Evolutionary conservation across 1,284 basidiomycete species (phyloP).

Genomic region (Ustilago cynodontis): DNA sequence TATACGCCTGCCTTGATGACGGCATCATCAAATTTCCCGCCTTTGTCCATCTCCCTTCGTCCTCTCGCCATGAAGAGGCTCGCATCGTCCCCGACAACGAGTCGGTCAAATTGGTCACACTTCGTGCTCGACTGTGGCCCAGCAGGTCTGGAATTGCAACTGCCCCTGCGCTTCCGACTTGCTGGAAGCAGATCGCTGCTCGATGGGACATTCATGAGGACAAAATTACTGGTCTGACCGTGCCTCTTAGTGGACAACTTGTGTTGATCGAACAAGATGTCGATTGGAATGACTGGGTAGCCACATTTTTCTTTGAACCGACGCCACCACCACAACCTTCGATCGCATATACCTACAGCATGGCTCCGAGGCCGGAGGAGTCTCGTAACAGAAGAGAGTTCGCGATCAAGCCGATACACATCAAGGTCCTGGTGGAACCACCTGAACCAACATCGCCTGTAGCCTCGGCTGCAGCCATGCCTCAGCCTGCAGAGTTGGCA

Average conservation of each 20-base stretch:
- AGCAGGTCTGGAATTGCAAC: not conserved
- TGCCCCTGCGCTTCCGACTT: not conserved
- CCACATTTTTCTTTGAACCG: constrained; percentile 9
- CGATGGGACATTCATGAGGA: constrained; percentile 13
- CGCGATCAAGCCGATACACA: constrained; percentile 5
- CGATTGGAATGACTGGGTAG: constrained; percentile 28
- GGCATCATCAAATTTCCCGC: constrained; percentile 19
- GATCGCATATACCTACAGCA: not conserved
- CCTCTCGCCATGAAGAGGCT: constrained; percentile 9
- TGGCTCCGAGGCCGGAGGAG: not conserved
- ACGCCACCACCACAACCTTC: not conserved
- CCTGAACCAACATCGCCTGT: not conserved
- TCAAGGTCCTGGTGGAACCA: constrained; percentile 16
- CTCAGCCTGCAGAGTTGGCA: not conserved
- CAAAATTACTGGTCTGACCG: constrained; percentile 14
- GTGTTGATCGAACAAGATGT: constrained; percentile 19
- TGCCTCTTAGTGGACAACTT: not conserved
- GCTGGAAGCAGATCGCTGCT: constrained; percentile 12
- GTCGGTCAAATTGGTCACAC: constrained; percentile 13
- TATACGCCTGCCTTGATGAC: not conserved
- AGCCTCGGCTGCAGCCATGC: not conserved
- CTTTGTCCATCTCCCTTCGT: constrained; percentile 26
- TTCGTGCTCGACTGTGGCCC: not conserved
- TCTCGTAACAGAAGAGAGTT: not conserved
- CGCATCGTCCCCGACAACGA: not conserved